A percentile compares a stretch with the other conserved stretches of the same genome.
Evolutionary conservation across 495 filamentous ascomycete species (phyloP).

Genomic region (Staphylotrichum longicolle): DNA sequence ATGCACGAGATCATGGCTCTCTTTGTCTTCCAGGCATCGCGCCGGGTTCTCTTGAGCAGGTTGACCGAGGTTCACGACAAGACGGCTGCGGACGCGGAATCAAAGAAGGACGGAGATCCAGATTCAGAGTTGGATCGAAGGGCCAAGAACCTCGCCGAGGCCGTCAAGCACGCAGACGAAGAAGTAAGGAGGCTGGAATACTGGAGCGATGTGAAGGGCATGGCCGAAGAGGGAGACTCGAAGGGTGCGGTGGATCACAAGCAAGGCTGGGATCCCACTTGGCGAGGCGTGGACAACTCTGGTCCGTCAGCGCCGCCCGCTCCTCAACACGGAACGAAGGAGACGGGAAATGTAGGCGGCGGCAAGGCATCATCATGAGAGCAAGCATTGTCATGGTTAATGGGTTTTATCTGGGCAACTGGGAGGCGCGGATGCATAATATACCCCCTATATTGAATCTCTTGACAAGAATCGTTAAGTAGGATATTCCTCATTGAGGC

Average conservation of each 20-base stretch:
- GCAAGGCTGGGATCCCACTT: constrained; percentile 46
- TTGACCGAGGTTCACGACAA: constrained; percentile 64
- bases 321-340: constrained; percentile 7
- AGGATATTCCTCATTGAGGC: too few species aligned
- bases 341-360: neutral
- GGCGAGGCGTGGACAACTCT: constrained; percentile 47
- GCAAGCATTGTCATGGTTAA: constrained; percentile 1
- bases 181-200: constrained; percentile 67
- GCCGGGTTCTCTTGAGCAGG: constrained; percentile 67
- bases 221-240: constrained; percentile 55
- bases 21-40: constrained; percentile 87
- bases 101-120: constrained; percentile 14
- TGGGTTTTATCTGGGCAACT: too few species aligned
- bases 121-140: constrained; percentile 32
- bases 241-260: constrained; percentile 43
- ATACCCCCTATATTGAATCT: too few species aligned
- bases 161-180: constrained; percentile 62
- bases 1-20: constrained; percentile 82
- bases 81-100: constrained; percentile 27
- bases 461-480: too few species aligned
- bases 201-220: constrained; percentile 69
- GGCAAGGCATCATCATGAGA: neutral
- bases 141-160: constrained; percentile 54
- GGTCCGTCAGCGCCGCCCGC: constrained; percentile 33
- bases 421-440: too few species aligned